Base-by-base conservation (phyloP, 768 basidiomycete species). In the Agaricus subrufescens region DNA sequence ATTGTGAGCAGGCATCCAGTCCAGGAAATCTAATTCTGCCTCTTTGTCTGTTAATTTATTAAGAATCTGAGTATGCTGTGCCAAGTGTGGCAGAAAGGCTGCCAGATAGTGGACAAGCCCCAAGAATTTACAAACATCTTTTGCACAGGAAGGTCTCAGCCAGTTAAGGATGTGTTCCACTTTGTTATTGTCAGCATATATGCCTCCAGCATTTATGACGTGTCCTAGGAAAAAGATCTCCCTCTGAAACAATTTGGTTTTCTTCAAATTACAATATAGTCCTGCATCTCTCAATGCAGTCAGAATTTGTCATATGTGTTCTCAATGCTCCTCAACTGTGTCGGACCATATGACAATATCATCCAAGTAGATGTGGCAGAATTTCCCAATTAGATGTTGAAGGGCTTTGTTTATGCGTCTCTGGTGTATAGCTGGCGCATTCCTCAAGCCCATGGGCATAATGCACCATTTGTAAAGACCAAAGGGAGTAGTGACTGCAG, bases 381-480 rank as follows among this genome's bases (percentile, higher is more conserved):
- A 61, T 29, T 55, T 54, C 1, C 66, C 60, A 3, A 69, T 64
- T 9, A 45, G 48, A 0, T 55, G 34, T 0, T 61, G n/a, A 0
- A 80, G 60, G 0, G 65, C 68, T 7, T 43, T 52, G 0, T 58
- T 65, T 1, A 73, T 64, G 0, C 63, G 57, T 0, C 61, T 56
- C 43, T 73, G 70, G 23, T 73, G 70, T 14, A 11, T 8, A 57
- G 57, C 14, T 63, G 62, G 19, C 19, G 19, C 19, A 19, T 19
- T 19, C 19, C 19, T 19, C 19, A 19, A 19, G 19, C 19, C 19
- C 67, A 50, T 63, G 9, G 61, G 75, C 74, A 78, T 77, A 1
- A 76, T 75, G 1, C 61, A 29, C 69, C 71, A 80, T 47, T 81
- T 75, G 52, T 70, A 78, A 0, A 65, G 58, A 0, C 78, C 75